These are phyloP conservation scores for Brassica carinata DNA, from an alignment of 345 rosid species.

Conservation along the genomic window DNA sequence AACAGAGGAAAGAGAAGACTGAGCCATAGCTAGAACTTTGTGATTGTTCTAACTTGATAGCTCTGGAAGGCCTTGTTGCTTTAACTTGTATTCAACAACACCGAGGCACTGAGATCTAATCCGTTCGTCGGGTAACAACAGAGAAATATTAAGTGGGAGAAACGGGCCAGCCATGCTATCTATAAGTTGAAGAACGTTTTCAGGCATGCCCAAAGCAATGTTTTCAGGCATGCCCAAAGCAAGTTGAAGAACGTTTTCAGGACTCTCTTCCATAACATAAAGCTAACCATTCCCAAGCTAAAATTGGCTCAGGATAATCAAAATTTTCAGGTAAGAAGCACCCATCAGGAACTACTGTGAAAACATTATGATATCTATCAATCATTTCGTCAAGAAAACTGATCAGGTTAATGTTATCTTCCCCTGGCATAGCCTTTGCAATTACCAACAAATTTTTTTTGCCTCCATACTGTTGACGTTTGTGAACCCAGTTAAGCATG, in stretches of 20 bases:
- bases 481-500: not conserved
- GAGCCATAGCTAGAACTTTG: not conserved
- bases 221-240: too few relatives aligned
- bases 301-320: not conserved
- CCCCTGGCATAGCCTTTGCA: not conserved
- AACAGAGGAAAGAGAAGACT: too few relatives aligned
- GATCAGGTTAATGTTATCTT: not conserved
- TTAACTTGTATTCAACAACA: constrained; percentile 61
- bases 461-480: not conserved
- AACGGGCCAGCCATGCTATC: too few relatives aligned
- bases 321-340: not conserved
- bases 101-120: constrained; percentile 54
- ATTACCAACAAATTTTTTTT: not conserved
- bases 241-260: too few relatives aligned
- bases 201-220: too few relatives aligned
- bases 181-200: too few relatives aligned
- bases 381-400: not conserved
- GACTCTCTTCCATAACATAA: not conserved
- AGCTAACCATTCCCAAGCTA: not conserved
- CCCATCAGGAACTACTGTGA: not conserved
- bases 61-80: constrained; percentile 57
- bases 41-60: constrained; percentile 40
- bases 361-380: not conserved
- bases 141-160: constrained; percentile 57
- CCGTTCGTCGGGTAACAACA: constrained; percentile 69